These are phyloP conservation scores for Cymodocea nodosa DNA, from an alignment of 116 monocot species.

Conservation along the genomic window DNA sequence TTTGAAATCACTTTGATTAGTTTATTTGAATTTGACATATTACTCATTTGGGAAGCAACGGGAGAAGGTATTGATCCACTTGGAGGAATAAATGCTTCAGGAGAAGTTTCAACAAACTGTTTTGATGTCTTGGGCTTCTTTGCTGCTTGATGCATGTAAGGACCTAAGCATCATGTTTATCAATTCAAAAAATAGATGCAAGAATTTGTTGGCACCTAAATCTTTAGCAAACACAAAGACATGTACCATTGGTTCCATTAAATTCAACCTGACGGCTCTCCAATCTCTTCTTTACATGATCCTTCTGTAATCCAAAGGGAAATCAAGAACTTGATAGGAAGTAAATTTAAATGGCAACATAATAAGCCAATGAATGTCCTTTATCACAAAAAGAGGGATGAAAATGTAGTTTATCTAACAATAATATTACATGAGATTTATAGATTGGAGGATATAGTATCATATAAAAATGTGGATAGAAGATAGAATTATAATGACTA, in stretches of 20 bases:
- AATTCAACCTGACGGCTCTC: too few relatives aligned
- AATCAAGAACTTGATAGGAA: too few relatives aligned
- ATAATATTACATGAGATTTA: too few relatives aligned
- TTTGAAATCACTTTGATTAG: slow-evolving; percentile 67
- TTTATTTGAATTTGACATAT: slow-evolving; percentile 82
- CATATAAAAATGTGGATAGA: too few relatives aligned
- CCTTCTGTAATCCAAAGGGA: too few relatives aligned
- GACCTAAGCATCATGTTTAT: slow-evolving; percentile 18
- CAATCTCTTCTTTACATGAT: too few relatives aligned
- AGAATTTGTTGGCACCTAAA: background rate
- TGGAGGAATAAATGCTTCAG: slow-evolving; percentile 29
- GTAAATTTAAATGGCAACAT: too few relatives aligned
- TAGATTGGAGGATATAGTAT: too few relatives aligned
- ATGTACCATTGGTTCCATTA: background rate
- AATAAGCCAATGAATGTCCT: too few relatives aligned
- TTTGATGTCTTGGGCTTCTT: slow-evolving; percentile 75
- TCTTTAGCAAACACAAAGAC: background rate
- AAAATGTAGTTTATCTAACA: too few relatives aligned
- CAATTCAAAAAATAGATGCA: background rate
- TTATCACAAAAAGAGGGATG: too few relatives aligned
- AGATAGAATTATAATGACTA: too few relatives aligned
- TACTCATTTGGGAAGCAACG: slow-evolving; percentile 90
- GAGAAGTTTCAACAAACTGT: slow-evolving; percentile 36
- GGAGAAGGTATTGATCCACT: slow-evolving; percentile 61
- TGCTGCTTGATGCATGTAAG: slow-evolving; percentile 43